A percentile compares a stretch with the other conserved stretches of the same genome.
Conservation (phyloP, 1,284 basidiomycete genomes). For the Apiotrichum gracile region DNA sequence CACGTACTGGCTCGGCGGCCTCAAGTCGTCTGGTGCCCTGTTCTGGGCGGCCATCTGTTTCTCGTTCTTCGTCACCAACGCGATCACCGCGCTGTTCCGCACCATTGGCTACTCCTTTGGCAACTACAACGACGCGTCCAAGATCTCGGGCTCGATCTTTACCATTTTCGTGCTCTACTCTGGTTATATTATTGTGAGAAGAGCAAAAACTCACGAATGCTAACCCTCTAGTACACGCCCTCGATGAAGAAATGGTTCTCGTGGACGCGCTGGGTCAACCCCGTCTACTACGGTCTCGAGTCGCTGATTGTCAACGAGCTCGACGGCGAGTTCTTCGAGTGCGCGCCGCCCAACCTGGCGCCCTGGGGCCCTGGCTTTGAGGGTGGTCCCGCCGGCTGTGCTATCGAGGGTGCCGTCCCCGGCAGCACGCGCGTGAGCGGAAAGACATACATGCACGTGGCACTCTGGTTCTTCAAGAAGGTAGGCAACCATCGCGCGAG, state of each 20-base stretch:
- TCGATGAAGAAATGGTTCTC: slow-evolving; percentile 34
- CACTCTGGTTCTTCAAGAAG: slow-evolving; percentile 26
- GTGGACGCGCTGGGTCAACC: slow-evolving; percentile 27
- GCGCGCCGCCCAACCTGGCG: slow-evolving; percentile 42
- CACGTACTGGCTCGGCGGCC: slow-evolving; percentile 41
- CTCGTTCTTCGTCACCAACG: slow-evolving; percentile 24
- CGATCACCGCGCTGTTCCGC: slow-evolving; percentile 37
- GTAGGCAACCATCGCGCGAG: too few species aligned
- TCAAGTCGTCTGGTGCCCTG: slow-evolving; percentile 24
- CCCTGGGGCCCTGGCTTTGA: slow-evolving; percentile 43
- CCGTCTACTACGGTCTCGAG: slow-evolving; percentile 36
- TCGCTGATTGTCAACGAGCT: slow-evolving; percentile 49
- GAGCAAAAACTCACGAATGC: slow-evolving; percentile 24
- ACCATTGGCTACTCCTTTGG: slow-evolving; percentile 37
- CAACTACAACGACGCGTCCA: slow-evolving; percentile 42
- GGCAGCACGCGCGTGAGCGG: slow-evolving; percentile 53
- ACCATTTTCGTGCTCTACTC: slow-evolving; percentile 31
- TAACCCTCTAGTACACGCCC: slow-evolving; percentile 22
- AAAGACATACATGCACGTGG: slow-evolving; percentile 60
- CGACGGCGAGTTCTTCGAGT: slow-evolving; percentile 38
- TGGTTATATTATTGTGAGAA: slow-evolving; percentile 31
- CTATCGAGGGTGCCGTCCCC: slow-evolving; percentile 20
- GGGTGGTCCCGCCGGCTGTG: slow-evolving; percentile 33
- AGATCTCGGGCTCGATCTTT: slow-evolving; percentile 36
- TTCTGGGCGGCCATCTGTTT: slow-evolving; percentile 45